phyloP scores from a whole-genome alignment of 2,329 filamentous ascomycete species.

The Colletotrichum agaves region DNA sequence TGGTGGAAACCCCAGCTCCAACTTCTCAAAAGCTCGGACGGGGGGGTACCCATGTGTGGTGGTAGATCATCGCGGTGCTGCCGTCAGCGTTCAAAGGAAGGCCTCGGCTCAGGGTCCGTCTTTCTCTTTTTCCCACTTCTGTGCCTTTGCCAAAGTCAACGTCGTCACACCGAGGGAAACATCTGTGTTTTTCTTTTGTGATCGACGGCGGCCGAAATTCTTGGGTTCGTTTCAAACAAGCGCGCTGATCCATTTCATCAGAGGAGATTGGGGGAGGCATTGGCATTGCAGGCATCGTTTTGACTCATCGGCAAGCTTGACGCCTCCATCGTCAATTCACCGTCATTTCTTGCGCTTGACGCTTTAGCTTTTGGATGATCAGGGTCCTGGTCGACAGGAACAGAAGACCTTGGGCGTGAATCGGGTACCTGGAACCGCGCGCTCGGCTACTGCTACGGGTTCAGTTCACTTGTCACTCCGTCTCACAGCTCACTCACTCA shows the following conservation, averaged over 20 bases:
- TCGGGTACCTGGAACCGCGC: constrained; percentile 9
- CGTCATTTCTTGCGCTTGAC: constrained; percentile 15
- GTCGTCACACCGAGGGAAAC: not conserved
- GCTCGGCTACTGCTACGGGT: not conserved
- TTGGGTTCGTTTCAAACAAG: not conserved
- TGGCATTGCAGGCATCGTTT: not conserved
- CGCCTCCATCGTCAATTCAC: constrained; percentile 12
- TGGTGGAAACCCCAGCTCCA: not conserved
- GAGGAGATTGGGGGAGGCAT: no score
- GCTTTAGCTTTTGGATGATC: not conserved
- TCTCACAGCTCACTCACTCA: constrained; percentile 14
- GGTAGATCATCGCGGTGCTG: not conserved
- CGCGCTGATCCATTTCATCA: constrained; percentile 3
- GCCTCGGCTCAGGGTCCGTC: not conserved
- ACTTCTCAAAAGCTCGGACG: constrained; percentile 1
- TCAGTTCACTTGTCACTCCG: not conserved
- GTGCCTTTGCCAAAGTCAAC: not conserved
- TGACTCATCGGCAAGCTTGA: constrained; percentile 22
- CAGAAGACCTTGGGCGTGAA: not conserved
- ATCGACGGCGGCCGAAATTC: not conserved
- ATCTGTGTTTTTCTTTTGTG: not conserved
- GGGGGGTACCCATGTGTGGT: not conserved
- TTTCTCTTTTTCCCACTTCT: not conserved
- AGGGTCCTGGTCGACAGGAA: constrained; percentile 7
- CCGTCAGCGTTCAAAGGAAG: constrained; percentile 1